Evolutionary conservation across 2,329 filamentous ascomycete genomes (phyloP), one percentile per base, ranked within the genome.

Genomic region (Colletotrichum eleusines): DNA sequence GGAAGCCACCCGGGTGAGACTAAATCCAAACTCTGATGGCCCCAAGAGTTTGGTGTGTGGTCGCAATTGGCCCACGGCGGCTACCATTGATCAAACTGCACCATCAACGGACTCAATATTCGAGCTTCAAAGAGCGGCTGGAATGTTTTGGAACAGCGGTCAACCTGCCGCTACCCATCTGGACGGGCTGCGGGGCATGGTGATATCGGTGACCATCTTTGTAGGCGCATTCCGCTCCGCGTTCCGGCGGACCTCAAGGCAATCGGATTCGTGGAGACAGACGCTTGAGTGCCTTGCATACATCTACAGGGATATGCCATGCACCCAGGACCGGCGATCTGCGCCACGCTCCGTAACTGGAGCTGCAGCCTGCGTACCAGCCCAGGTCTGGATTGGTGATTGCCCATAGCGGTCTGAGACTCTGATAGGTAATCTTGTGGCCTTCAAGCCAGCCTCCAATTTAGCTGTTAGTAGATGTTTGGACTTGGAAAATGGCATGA

Each of bases 281-380:
- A n/a, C 48, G 40, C 66, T 26, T 20, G 14, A 67, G 63, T 67
- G 46, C 67, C 63, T 62, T 70, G 67, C 67, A 70, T 58, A 50
- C 40, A n/a, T 44, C 4, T 42, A 62, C 67, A 70, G 57, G 67
- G 67, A 20, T 63, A 31, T 35, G 42, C n/a, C 40, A n/a, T 42
- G 46, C 33, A 46, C 6, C 33, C 12, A 42, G 16, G 8, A 48
- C 40, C 55, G 31, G 67, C 62, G 62, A 70, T 66, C 46, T 33
- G 48, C 42, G 63, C 48, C 62, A 53, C 38, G 38, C 26, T 44
- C 35, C 28, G 23, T 20, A 8, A 62, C 28, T 44, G 66, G 26
- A 44, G 46, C 48, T 42, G 9, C 33, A 18, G n/a, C 48, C 57
- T 46, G 18, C 18, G 1, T 26, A n/a, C 16, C 12, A 28, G n/a